phyloP scores from a whole-genome alignment of 371 early-diverging fungal species.

The Apophysomyces elegans region DNA sequence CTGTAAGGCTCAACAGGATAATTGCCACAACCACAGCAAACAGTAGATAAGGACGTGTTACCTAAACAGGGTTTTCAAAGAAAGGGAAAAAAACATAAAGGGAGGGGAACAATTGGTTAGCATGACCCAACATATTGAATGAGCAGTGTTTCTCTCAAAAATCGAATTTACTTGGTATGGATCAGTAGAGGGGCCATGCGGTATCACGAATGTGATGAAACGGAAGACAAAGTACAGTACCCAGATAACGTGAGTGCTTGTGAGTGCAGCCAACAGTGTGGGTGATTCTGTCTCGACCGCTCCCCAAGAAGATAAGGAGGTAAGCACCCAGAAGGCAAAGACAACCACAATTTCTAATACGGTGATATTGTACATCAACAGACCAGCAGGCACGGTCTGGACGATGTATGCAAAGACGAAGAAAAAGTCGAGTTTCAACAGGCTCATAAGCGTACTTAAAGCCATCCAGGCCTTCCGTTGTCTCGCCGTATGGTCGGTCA shows the following conservation, averaged over 20 bases:
- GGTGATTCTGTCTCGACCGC: conserved; percentile 15
- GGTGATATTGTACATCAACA: conserved; percentile 16
- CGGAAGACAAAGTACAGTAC: conserved; percentile 32
- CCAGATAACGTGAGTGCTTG: neutral
- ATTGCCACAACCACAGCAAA: neutral
- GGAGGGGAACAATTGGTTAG: neutral
- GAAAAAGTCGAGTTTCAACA: conserved; percentile 30
- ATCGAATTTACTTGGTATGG: conserved; percentile 26
- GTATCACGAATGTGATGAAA: conserved; percentile 24
- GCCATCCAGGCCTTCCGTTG: conserved; percentile 13
- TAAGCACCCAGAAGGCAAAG: conserved; percentile 6
- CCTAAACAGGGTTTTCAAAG: neutral
- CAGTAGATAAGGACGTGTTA: neutral
- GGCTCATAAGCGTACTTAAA: conserved; percentile 18
- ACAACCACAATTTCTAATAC: conserved; percentile 22
- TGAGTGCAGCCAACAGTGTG: neutral
- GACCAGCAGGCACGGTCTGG: conserved; percentile 21
- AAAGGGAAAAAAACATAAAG: neutral
- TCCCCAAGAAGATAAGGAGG: conserved; percentile 19
- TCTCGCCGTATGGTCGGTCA: too few relatives aligned
- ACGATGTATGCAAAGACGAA: conserved; percentile 23
- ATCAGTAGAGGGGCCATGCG: conserved; percentile 15
- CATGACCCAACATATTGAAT: too few relatives aligned
- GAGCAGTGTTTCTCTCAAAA: too few relatives aligned
- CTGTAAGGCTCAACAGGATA: neutral